Evolutionary conservation across 2,329 filamentous ascomycete species (phyloP), one percentile per base, ranked within the genome.

Genomic region (Leptographium lundbergii): DNA sequence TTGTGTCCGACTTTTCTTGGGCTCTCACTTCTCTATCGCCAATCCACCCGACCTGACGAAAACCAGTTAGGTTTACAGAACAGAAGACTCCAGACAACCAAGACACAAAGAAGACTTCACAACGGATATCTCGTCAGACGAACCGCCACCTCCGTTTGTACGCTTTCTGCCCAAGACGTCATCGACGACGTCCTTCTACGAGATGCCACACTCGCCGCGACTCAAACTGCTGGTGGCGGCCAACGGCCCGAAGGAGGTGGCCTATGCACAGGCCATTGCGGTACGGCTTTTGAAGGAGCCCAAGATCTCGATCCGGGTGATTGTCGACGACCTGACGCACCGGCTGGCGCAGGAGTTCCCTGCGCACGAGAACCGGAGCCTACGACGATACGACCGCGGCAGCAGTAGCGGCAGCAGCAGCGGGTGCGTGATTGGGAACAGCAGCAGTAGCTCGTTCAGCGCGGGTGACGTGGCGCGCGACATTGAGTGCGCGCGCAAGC

Each of bases 201-300:
- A 65, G 53, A 65, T 65, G 64, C 64, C 61, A 32, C 63, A 62
- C 27, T 62, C 62, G 48, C 61, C 74, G 71, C 63, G 81, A 63
- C 72, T 86, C 34, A 80, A 76, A 62, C 77, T 88, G 59, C 79
- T 88, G 39, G 76, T 88, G 42, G 82, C 82, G 60, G 80, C 85
- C 60, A 85, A 86, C 65, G 84, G 86, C 60, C 76, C 80, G 54
- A 77, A 80, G 59, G 84, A 87, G 66, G 80, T 84, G 34, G 81
- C 84, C 52, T 86, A 81, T 72, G 84, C 84, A 57, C 80, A 85
- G 67, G 76, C 82, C 22, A 77, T 88, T 57, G 82, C 85, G 61
- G 78, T 87, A 55, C 81, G 85, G 61, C 77, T 88, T 4, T 85
- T 85, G 58, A 86, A 86, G 67, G 81, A 84, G 60, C 68, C 78